Base-by-base conservation (phyloP, 495 filamentous ascomycete species). In the Geopyxis carbonaria region DNA sequence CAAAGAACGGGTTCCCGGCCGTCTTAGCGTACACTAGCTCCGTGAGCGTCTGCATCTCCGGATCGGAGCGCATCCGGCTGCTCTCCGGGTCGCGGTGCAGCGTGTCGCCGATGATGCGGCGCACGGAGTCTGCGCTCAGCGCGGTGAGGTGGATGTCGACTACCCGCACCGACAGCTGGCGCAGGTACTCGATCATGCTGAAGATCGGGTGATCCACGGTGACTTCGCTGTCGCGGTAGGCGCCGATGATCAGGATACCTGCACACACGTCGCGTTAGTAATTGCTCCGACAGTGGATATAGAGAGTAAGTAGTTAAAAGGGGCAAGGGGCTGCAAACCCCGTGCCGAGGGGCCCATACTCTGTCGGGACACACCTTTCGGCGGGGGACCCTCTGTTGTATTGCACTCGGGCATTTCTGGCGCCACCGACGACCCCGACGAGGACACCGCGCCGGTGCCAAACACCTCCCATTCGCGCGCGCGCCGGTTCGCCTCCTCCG, bases 1-100 rank as follows among this genome's bases (percentile, higher is more conserved):
- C 52, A 38, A 56, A 56, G 31, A 56, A 56, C 21, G 52, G 52
- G 31, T 56, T 56, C 8, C 52, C 52, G 14, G 46, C 41, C 7
- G 52, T 56, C 31, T 55, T 56, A 11, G 51, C 51, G 24, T 47
- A 55, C 7, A 56, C 52, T 2, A 56, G 28, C 35, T 56, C 52
- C 6, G 47, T 39, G 9, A 56, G 44, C 4, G 52, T 55, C 41
- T 56, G 52, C 51, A 56, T 56, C 37, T 56, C 52, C 3, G 52
- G 44, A 18, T 53, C 51, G 13, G 53, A 45, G 8, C 43, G 48
- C 24, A 54, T 31, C 11, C 42, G 47, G 1, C 37, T 40, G 21
- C 44, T 46, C 23, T 51, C 21, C 19, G 52, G 52, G 22, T 55
- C 47, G 22, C 52, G 43, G n/a, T 56, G 51, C 10, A 56, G 40